phyloP scores from a whole-genome alignment of 2,329 filamentous ascomycete genomes.

The Fusarium coicis region DNA sequence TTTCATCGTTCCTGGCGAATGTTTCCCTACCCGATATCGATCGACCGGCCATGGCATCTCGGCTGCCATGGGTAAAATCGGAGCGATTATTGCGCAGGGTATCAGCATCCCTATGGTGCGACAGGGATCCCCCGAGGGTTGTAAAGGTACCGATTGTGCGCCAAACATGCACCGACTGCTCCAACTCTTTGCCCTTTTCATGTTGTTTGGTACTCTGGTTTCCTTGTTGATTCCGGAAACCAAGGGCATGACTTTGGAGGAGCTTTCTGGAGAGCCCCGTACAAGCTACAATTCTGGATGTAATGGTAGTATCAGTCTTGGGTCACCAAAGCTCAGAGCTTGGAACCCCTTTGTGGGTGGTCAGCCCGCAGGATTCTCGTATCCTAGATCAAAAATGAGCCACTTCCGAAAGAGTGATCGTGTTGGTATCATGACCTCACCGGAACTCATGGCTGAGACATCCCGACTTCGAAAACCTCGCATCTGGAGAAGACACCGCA shows the following conservation, averaged over 20 bases:
- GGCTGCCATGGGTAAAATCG: constrained; percentile 74
- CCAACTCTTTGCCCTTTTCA: constrained; percentile 83
- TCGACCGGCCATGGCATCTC: constrained; percentile 72
- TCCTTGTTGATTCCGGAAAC: constrained; percentile 82
- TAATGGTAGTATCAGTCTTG: constrained; percentile 59
- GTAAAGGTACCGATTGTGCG: constrained; percentile 59
- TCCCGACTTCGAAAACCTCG: constrained; percentile 38
- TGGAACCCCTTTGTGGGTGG: constrained; percentile 63
- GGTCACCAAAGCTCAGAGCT: constrained; percentile 45
- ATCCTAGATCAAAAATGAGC: constrained; percentile 50
- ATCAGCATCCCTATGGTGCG: constrained; percentile 72
- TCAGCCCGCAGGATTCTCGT: constrained; percentile 62
- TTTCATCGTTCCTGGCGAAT: constrained; percentile 73
- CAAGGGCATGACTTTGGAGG: constrained; percentile 78
- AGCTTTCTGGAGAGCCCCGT: constrained; percentile 73
- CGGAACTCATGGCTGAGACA: constrained; percentile 50
- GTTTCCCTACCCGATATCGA: constrained; percentile 72
- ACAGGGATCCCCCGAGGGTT: constrained; percentile 62
- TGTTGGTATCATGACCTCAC: constrained; percentile 57
- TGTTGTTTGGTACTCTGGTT: constrained; percentile 76
- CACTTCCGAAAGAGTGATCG: constrained; percentile 47
- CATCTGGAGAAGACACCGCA: constrained; percentile 47
- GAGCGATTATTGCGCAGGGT: constrained; percentile 73
- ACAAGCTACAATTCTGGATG: constrained; percentile 66
- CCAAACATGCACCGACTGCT: constrained; percentile 78